Evolutionary conservation across 1,139 yeast species (phyloP), one percentile per base, ranked within the genome.

Genomic region (Cylindricascospora bacillispora): DNA sequence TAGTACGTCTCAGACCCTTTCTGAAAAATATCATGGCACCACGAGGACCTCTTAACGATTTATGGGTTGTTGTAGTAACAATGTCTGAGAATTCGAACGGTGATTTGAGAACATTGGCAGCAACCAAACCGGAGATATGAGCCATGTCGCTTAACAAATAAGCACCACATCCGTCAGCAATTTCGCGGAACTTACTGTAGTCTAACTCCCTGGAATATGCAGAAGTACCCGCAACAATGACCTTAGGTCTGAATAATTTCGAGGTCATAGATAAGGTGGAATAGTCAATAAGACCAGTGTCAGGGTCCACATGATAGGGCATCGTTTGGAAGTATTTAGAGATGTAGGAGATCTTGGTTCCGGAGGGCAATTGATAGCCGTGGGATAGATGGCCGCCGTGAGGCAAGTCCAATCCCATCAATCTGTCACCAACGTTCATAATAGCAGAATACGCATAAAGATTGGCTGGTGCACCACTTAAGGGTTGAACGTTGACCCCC

Each of bases 1-100:
- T 77, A 38, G 76, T 75, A 53, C 74, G 74, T 66, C 89, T 75
- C 37, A 82, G 69, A 44, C 95, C 95, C 57, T 79, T 79, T 70
- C 95, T 81, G 70, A 72, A 86, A 66, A 86, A 86, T 55, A 86
- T 86, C 95, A 86, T 85, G 32, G 97, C 94, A 56, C 97, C 97
- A 69, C 97, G 80, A 59, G 97, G 97, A 27, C 97, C 97, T 66
- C 97, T 79, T 52, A 86, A 72, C 18, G 95, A 83, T 65, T 86
- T 86, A 66, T 86, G 97, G 31, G 97, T 85, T 37, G 97, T 86
- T 44, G 97, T 86, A 44, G 97, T 86, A 55, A 86, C 97, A 43
- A 86, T 80, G 56, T 86, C 97, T 31, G 95, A 82, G 60, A 75
- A 77, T 55, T 83, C 89, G 67, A 86, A 86, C 38, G 97, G 97